Evolutionary conservation across 495 filamentous ascomycete genomes (phyloP), one percentile per base, ranked within the genome.

Genomic region (Lineolata rhizophorae): DNA sequence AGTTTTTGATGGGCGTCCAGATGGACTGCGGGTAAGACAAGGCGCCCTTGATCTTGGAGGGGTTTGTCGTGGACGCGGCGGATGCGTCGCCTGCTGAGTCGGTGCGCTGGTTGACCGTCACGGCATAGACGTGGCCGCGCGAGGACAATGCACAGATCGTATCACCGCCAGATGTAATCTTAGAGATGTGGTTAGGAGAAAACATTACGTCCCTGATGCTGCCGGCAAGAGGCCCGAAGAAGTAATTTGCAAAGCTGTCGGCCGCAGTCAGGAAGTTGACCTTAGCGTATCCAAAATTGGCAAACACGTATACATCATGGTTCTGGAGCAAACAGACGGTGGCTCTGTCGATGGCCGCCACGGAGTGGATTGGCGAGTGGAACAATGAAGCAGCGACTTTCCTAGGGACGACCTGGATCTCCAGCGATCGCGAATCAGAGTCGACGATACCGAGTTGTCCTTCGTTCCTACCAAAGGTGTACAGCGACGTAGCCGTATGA

Each of bases 391-490:
- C 81, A 0, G 81, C 79, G 18, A 95, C 84, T 38, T 75, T 83
- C 25, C 85, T 66, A 9, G 87, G 90, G 1, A 64, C 75, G 9
- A 61, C 61, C 48, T 97, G 87, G 12, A 68, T 55, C 36, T 84
- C 77, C 11, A 93, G 67, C 0, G 83, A 91, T 13, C 80, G 71
- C 24, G 90, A 82, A 51, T 95, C 85, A 9, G 87, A 84, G 47
- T 93, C 90, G 45, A 94, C 76, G 27, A 97, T 58, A 3, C 87
- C 90, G 29, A 97, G 65, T 42, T 97, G 87, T 15, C 87, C 87
- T 40, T 90, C 70, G 41, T 95, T 97, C 51, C 87, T 92, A 13
- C 87, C 87, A 60, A 90, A 97, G 3, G 80, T 91, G 47, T 76
- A 97, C 3, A 97, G 56, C 15, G 82, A 80, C 2, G 69, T 63